Evolutionary conservation across 345 rosid genomes (phyloP).

Genomic region (Bretschneidera sinensis): DNA sequence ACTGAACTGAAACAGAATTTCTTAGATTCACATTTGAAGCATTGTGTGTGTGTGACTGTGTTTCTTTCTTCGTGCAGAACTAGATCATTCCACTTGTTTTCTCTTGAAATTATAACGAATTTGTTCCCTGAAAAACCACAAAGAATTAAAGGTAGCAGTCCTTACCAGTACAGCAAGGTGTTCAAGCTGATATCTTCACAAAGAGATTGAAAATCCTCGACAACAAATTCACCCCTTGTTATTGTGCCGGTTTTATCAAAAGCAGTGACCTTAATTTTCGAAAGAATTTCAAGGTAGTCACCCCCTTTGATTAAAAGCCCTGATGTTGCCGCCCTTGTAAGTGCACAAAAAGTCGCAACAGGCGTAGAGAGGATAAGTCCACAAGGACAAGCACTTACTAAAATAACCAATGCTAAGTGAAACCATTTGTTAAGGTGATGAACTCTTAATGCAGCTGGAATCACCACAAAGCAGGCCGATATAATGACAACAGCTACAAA

Average conservation of each 20-base stretch:
- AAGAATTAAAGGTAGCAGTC: neutral
- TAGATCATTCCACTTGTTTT: neutral
- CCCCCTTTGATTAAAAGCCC: constrained; percentile 90
- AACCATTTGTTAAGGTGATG: constrained; percentile 52
- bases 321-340: constrained; percentile 72
- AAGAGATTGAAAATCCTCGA: constrained; percentile 54
- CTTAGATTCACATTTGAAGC: no score
- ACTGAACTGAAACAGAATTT: no score
- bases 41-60: no score
- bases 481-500: constrained; percentile 52
- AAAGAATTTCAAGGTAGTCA: constrained; percentile 66
- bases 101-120: neutral
- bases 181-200: constrained; percentile 30
- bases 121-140: no score
- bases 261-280: constrained; percentile 64
- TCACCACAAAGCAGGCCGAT: constrained; percentile 48
- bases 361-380: constrained; percentile 91
- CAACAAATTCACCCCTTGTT: constrained; percentile 84
- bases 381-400: constrained; percentile 96
- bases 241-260: constrained; percentile 95
- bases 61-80: no score
- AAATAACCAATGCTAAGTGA: constrained; percentile 70
- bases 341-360: constrained; percentile 86
- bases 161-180: constrained; percentile 67
- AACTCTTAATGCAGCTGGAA: constrained; percentile 47